These are phyloP conservation scores for Yarrowia keelungensis DNA, from an alignment of 805 yeast species.

Conservation along the genomic window DNA sequence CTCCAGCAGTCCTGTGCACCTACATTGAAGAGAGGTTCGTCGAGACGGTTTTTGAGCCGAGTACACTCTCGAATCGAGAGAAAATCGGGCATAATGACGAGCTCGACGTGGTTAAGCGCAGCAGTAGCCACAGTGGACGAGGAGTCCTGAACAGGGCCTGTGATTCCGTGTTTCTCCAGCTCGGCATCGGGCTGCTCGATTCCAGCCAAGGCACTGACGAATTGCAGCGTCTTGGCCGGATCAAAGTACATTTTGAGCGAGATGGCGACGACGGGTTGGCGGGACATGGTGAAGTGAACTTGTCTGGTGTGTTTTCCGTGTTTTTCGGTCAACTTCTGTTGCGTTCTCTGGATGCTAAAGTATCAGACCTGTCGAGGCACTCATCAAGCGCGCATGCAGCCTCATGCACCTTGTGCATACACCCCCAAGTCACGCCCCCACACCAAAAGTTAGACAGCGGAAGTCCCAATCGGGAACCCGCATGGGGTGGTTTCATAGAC, in stretches of 20 bases:
- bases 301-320: background rate
- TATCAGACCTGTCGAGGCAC: too few species aligned
- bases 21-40: slow-evolving; percentile 39
- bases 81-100: slow-evolving; percentile 36
- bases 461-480: slow-evolving; percentile 25
- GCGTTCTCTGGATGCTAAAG: too few species aligned
- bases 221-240: slow-evolving; percentile 30
- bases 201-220: slow-evolving; percentile 19
- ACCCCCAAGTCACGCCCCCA: background rate
- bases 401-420: background rate
- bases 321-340: too few species aligned
- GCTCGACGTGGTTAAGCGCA: slow-evolving; percentile 19
- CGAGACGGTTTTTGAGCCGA: slow-evolving; percentile 44
- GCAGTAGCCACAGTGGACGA: slow-evolving; percentile 24
- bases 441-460: slow-evolving; percentile 1
- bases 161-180: slow-evolving; percentile 18
- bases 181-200: slow-evolving; percentile 24
- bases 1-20: slow-evolving; percentile 48
- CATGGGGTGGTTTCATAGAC: slow-evolving; percentile 21
- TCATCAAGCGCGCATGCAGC: background rate
- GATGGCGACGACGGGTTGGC: slow-evolving; percentile 35
- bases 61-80: slow-evolving; percentile 26
- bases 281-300: background rate
- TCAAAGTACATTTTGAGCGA: slow-evolving; percentile 37
- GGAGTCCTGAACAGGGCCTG: slow-evolving; percentile 7